Percentiles rank a stretch among this genome's conserved stretches.
Conservation (phyloP, 331 rosid species). For the Pyrus hybrid region DNA sequence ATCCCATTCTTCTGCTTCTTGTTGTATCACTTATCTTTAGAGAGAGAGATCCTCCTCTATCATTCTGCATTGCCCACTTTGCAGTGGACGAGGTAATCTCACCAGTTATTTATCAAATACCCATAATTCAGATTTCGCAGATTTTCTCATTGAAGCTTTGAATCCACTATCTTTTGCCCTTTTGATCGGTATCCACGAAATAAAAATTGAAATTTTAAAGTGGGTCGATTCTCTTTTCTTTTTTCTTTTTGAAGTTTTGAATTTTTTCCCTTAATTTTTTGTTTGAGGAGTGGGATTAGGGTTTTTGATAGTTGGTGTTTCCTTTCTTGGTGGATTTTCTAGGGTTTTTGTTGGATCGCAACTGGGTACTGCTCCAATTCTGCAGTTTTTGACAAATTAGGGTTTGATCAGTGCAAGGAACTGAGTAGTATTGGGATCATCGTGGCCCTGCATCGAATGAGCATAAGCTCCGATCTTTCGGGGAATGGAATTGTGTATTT, state of each 20-base stretch:
- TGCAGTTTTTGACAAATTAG: conserved; percentile 33
- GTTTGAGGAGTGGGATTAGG: conserved; percentile 34
- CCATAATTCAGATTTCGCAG: background rate
- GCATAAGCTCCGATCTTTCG: conserved; percentile 41
- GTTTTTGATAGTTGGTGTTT: conserved; percentile 36
- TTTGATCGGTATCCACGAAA: conserved; percentile 40
- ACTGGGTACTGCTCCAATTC: conserved; percentile 39
- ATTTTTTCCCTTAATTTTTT: background rate
- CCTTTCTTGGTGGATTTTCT: conserved; percentile 34
- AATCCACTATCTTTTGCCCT: conserved; percentile 38
- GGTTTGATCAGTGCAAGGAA: conserved; percentile 46
- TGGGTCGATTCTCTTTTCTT: conserved; percentile 26
- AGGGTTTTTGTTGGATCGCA: conserved; percentile 80
- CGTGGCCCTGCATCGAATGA: conserved; percentile 27
- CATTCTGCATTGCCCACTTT: conserved; percentile 65
- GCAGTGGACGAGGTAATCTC: conserved; percentile 69
- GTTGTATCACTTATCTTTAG: background rate
- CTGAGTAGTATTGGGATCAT: conserved; percentile 23
- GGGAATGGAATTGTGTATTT: conserved; percentile 27
- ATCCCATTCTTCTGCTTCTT: background rate
- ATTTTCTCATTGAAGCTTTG: conserved; percentile 24
- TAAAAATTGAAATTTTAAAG: conserved; percentile 1
- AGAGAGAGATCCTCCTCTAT: conserved; percentile 66
- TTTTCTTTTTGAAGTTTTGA: background rate
- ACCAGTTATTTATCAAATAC: background rate